A percentile compares a stretch with the other conserved stretches of the same genome.
phyloP scores from a whole-genome alignment of 768 basidiomycete species.

The Lanmaoa pseudosensibilis region DNA sequence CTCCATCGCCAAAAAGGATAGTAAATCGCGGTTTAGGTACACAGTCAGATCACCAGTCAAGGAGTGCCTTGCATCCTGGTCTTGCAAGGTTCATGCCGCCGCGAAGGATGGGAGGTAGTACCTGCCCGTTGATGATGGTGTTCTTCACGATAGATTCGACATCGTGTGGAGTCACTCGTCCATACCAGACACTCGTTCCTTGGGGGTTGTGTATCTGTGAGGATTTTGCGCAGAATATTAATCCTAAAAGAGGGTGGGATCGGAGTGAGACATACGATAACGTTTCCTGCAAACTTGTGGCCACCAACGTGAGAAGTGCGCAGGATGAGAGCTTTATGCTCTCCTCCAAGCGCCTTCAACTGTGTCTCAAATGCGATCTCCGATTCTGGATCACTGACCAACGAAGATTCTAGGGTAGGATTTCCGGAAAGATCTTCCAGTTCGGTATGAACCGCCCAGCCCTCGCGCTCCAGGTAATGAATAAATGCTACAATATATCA shows the following conservation, averaged over 20 bases:
- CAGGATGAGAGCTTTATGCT: conserved; percentile 78
- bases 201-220: conserved; percentile 80
- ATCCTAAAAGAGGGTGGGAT: not conserved
- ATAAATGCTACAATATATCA: conserved; percentile 50
- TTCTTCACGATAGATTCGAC: conserved; percentile 83
- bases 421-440: conserved; percentile 54
- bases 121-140: conserved; percentile 81
- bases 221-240: not conserved
- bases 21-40: not conserved
- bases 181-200: conserved; percentile 90
- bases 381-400: conserved; percentile 36
- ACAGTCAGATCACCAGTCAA: conserved; percentile 62
- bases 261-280: conserved; percentile 62
- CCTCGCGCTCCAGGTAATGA: conserved; percentile 59
- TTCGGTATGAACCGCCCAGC: conserved; percentile 77
- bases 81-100: conserved; percentile 79
- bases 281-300: conserved; percentile 90
- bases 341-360: conserved; percentile 46
- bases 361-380: conserved; percentile 52
- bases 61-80: conserved; percentile 64
- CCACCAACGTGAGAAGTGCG: conserved; percentile 90
- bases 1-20: not conserved
- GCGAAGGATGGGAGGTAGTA: conserved; percentile 82
- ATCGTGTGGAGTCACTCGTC: conserved; percentile 88
- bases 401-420: conserved; percentile 28